Evolutionary conservation across 2,329 filamentous ascomycete species (phyloP).

Genomic region (Neobulgaria alba): DNA sequence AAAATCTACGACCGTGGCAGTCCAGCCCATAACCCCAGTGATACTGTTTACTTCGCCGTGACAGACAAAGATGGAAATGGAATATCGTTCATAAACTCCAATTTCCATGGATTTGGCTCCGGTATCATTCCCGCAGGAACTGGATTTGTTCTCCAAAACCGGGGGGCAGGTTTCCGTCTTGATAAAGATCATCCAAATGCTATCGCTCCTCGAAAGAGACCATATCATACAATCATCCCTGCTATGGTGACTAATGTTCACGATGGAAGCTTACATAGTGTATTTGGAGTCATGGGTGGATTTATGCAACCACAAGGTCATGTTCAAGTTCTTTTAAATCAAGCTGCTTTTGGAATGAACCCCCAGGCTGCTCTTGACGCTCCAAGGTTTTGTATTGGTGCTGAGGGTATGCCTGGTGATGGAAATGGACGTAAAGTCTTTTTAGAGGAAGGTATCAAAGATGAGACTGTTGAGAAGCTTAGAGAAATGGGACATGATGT

Average conservation of each 20-base stretch:
- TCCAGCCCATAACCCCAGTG: conserved; percentile 75
- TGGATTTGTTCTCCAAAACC: conserved; percentile 92
- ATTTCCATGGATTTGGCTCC: conserved; percentile 84
- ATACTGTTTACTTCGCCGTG: conserved; percentile 90
- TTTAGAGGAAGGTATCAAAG: conserved; percentile 73
- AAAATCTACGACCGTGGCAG: conserved; percentile 60
- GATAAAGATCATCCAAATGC: conserved; percentile 66
- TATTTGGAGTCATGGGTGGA: conserved; percentile 95
- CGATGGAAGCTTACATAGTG: conserved; percentile 69
- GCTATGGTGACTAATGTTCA: conserved; percentile 72
- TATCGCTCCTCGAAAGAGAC: conserved; percentile 72
- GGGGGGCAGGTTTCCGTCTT: conserved; percentile 79
- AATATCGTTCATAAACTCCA: conserved; percentile 94
- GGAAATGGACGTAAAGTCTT: conserved; percentile 56
- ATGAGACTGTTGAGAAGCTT: conserved; percentile 59
- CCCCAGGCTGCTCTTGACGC: conserved; percentile 87
- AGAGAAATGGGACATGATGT: conserved; percentile 65
- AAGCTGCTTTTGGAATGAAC: conserved; percentile 70
- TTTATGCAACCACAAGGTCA: conserved; percentile 99
- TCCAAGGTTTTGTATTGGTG: conserved; percentile 80
- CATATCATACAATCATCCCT: conserved; percentile 97
- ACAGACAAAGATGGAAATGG: conserved; percentile 79
- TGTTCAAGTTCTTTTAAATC: conserved; percentile 84
- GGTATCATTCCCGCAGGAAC: conserved; percentile 76
- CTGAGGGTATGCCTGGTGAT: conserved; percentile 53